These are phyloP conservation scores for Penicillium sp. DNA, from an alignment of 2,329 filamentous ascomycete genomes.

Conservation along the genomic window DNA sequence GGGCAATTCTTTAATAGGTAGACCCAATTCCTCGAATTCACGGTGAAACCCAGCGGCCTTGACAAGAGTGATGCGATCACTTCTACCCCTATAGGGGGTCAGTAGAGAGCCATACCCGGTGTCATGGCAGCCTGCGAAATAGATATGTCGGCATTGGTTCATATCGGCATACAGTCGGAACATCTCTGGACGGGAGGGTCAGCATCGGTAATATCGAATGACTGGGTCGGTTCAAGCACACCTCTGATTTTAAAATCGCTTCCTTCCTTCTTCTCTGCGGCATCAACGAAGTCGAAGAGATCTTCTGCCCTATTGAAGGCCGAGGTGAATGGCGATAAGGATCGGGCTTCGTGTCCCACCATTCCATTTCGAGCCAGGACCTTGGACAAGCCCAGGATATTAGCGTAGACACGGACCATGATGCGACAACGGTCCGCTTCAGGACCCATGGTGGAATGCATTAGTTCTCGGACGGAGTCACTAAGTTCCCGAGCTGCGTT, in stretches of 20 bases:
- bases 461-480: conserved; percentile 53
- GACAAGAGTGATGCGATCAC: conserved; percentile 60
- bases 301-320: conserved; percentile 62
- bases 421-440: conserved; percentile 57
- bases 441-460: conserved; percentile 47
- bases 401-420: conserved; percentile 61
- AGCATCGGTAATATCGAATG: conserved; percentile 1
- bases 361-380: conserved; percentile 55
- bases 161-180: conserved; percentile 59
- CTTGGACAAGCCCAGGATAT: conserved; percentile 59
- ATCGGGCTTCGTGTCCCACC: conserved; percentile 59
- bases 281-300: conserved; percentile 66
- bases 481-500: conserved; percentile 60
- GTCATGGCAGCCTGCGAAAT: conserved; percentile 67
- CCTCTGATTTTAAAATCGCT: conserved; percentile 65
- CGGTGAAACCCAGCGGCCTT: conserved; percentile 56
- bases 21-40: conserved; percentile 57
- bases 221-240: conserved; percentile 20
- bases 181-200: conserved; percentile 30
- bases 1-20: conserved; percentile 57
- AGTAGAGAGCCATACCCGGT: conserved; percentile 62
- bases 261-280: conserved; percentile 63
- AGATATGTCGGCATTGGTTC: conserved; percentile 66
- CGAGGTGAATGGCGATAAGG: conserved; percentile 59
- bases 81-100: conserved; percentile 55